Evolutionary conservation across 495 filamentous ascomycete genomes (phyloP).

Genomic region (Mytilinidion resinicola): DNA sequence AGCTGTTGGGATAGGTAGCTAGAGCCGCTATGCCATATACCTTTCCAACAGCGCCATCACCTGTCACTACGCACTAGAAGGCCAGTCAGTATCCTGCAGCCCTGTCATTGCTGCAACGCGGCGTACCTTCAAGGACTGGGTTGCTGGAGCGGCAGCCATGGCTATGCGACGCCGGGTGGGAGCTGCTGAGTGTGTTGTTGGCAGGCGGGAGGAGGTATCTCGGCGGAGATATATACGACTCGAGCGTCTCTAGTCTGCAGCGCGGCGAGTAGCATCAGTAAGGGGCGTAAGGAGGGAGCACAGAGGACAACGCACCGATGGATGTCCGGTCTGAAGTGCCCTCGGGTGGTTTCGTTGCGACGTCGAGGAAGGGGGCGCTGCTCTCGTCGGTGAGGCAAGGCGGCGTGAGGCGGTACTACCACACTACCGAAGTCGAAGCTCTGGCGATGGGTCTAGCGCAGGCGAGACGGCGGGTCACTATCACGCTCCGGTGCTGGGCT

Average conservation of each 20-base stretch:
- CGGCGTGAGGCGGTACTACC: too few species aligned
- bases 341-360: background rate
- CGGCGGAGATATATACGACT: background rate
- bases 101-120: background rate
- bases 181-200: background rate
- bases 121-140: constrained; percentile 69
- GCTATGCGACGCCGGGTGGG: constrained; percentile 3
- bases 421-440: too few species aligned
- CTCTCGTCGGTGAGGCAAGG: too few species aligned
- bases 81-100: background rate
- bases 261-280: background rate
- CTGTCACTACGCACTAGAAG: constrained; percentile 88
- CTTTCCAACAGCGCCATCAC: constrained; percentile 98
- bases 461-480: too few species aligned
- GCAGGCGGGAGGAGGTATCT: background rate
- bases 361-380: too few species aligned
- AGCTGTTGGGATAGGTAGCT: background rate
- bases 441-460: too few species aligned
- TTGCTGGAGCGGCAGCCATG: constrained; percentile 62
- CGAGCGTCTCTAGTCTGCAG: background rate
- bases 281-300: background rate
- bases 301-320: constrained; percentile 1
- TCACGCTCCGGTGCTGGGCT: too few species aligned
- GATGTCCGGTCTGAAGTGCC: background rate
- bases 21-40: constrained; percentile 46